Evolutionary conservation across 768 basidiomycete genomes (phyloP).

Genomic region (Termitomyces sp.): DNA sequence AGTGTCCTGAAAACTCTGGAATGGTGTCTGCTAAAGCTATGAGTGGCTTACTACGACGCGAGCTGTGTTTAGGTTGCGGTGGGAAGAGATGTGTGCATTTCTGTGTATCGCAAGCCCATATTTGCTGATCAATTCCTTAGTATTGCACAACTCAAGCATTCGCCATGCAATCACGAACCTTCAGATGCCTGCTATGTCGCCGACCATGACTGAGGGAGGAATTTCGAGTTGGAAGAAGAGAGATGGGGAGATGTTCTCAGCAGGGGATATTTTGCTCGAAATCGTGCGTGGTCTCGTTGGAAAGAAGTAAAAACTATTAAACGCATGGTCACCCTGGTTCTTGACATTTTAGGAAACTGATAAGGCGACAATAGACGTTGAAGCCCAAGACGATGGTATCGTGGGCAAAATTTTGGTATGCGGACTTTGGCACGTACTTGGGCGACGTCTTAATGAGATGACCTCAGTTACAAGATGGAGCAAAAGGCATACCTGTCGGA

Average conservation of each 20-base stretch:
- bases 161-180: constrained; percentile 69
- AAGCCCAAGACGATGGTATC: constrained; percentile 95
- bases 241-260: constrained; percentile 73
- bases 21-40: constrained; percentile 17
- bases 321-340: neutral
- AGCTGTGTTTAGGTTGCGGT: constrained; percentile 1
- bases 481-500: constrained; percentile 85
- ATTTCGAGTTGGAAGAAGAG: constrained; percentile 89
- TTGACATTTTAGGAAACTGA: constrained; percentile 71
- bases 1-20: constrained; percentile 6
- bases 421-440: neutral
- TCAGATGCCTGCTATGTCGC: constrained; percentile 96
- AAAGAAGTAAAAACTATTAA: neutral
- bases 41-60: constrained; percentile 8
- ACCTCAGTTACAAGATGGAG: constrained; percentile 65
- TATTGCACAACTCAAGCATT: constrained; percentile 47
- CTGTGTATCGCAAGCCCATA: neutral
- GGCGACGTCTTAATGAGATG: neutral
- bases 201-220: constrained; percentile 94
- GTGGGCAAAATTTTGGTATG: constrained; percentile 90
- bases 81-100: constrained; percentile 13
- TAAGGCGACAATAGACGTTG: constrained; percentile 97
- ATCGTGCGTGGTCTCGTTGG: constrained; percentile 55
- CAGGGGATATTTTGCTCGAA: constrained; percentile 87
- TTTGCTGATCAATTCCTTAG: constrained; percentile 25